Base-by-base conservation (phyloP, 371 early-diverging fungal species). In the Lichtheimia ornata region DNA sequence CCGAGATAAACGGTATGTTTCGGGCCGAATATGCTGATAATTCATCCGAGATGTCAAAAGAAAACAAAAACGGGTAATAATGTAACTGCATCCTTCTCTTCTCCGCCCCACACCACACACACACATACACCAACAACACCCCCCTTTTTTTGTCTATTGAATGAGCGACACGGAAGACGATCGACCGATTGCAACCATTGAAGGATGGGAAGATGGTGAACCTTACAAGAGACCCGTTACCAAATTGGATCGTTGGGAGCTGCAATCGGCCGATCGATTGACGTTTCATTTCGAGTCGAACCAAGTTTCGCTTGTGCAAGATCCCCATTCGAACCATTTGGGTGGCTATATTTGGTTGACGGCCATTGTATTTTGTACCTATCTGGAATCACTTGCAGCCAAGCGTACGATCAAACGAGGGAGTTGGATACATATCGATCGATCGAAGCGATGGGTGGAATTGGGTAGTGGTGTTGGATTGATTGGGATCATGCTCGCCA, bases 141-240 rank as follows among this genome's bases (percentile, higher is more conserved):
- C 35, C 35, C 35, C 9, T 35, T 35, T 9, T 30, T 9, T 11
- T 6, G 5, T 9, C 11, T 35, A 35, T 35, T 35, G 35, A 35
- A 35, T 35, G 35, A 35, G 35, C 35, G 35, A 35, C 35, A 35
- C 35, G 11, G 11, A 35, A 35, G 35, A 35, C 35, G 35, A 35
- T 35, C 35, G 11, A 35, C 47, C 54, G 14, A 56, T 56, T 27
- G 77, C 77, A 0, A 81, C 80, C 7, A 71, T 83, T 14, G 71
- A 73, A 50, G 83, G 83, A 14, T 83, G 81, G 81, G 81, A 83
- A 50, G 83, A 83, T 49, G 83, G 83, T 0, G 51, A 73, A 41
- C 70, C 63, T 0, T 81, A 77, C 54, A 70, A 58, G 42, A 63
- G 78, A 52, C 59, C 45, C 5, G 50, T 81, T 27, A 61, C 66